Percentiles rank a stretch among this genome's conserved stretches.
Evolutionary conservation across 306 rosid genomes (phyloP).

Genomic region (Cicer pinnatifidum): DNA sequence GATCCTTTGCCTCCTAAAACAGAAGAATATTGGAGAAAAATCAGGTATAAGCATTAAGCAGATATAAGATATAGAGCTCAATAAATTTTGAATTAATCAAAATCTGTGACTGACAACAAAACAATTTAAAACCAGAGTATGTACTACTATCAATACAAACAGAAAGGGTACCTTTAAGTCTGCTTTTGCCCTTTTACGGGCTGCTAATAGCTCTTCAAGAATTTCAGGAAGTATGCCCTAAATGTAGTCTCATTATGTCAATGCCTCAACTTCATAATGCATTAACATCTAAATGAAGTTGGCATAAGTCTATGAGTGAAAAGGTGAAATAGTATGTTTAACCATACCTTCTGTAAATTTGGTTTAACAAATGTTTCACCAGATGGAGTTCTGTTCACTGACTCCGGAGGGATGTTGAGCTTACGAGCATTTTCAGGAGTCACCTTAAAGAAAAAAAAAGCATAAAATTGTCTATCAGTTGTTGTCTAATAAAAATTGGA

Average conservation of each 20-base stretch:
- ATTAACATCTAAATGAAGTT: slow-evolving; percentile 29
- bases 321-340: neutral
- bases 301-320: slow-evolving; percentile 24
- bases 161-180: slow-evolving; percentile 75
- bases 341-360: slow-evolving; percentile 73
- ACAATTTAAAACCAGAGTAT: slow-evolving; percentile 12
- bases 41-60: slow-evolving; percentile 38
- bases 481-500: neutral
- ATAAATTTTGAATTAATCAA: slow-evolving; percentile 25
- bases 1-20: slow-evolving; percentile 86
- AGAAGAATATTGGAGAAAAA: slow-evolving; percentile 31
- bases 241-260: slow-evolving; percentile 42
- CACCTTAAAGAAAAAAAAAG: slow-evolving; percentile 62
- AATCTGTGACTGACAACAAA: slow-evolving; percentile 30
- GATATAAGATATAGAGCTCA: slow-evolving; percentile 32
- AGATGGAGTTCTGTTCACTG: slow-evolving; percentile 87
- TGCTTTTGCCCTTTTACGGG: slow-evolving; percentile 97
- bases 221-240: slow-evolving; percentile 99
- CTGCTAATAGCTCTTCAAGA: slow-evolving; percentile 89
- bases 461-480: neutral
- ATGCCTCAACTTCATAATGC: slow-evolving; percentile 31
- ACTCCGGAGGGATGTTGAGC: slow-evolving; percentile 83
- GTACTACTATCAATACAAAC: slow-evolving; percentile 16
- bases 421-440: slow-evolving; percentile 74
- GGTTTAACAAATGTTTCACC: slow-evolving; percentile 93